Evolutionary conservation across 805 yeast genomes (phyloP).

Genomic region (Millerozyma miso): DNA sequence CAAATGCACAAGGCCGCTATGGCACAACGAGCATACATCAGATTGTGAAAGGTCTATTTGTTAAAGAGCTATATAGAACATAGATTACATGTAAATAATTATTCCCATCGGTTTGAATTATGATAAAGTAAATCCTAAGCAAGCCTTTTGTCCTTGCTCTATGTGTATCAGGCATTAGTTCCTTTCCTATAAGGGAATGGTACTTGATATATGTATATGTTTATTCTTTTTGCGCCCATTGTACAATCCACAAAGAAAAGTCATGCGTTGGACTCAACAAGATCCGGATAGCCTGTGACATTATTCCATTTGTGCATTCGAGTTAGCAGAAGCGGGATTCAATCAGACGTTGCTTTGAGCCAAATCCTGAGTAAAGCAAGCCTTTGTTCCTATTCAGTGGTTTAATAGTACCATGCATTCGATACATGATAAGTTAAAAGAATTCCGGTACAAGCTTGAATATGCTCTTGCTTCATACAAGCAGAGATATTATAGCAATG

Average conservation of each 20-base stretch:
- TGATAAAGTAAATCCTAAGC: background rate
- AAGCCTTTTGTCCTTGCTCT: background rate
- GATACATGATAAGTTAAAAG: constrained; percentile 13
- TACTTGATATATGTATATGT: too few species aligned
- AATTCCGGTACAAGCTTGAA: constrained; percentile 28
- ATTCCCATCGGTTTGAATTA: background rate
- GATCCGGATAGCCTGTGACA: too few species aligned
- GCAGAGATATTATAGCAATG: constrained; percentile 36
- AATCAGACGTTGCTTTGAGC: too few species aligned
- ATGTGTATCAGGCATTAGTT: background rate
- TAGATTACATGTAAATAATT: constrained; percentile 7
- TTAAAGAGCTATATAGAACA: background rate
- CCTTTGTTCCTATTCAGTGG: too few species aligned
- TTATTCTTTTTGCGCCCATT: background rate
- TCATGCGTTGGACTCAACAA: too few species aligned
- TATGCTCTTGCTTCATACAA: constrained; percentile 30
- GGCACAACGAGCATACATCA: constrained; percentile 79
- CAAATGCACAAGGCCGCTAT: constrained; percentile 84
- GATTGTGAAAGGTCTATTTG: constrained; percentile 17
- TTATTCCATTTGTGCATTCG: too few species aligned
- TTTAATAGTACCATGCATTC: constrained; percentile 5
- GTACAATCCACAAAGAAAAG: background rate
- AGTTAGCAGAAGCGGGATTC: too few species aligned
- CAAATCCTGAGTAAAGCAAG: too few species aligned
- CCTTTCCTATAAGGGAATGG: background rate